Evolutionary conservation across 768 basidiomycete species (phyloP).

Genomic region (Hortiboletus campestris): DNA sequence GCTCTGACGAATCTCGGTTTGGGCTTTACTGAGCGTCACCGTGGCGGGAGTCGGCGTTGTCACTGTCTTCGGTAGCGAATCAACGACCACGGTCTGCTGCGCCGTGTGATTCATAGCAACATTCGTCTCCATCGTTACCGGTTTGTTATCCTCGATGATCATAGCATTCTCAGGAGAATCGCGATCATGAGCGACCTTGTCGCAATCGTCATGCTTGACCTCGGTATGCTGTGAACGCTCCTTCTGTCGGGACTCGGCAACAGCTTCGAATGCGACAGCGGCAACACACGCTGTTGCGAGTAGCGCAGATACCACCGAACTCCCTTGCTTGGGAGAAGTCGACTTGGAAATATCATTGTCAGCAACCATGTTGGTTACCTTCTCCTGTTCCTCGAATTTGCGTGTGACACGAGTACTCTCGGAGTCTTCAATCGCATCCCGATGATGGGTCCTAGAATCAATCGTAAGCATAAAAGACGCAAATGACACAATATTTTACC

Average conservation of each 20-base stretch:
- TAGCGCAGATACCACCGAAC: constrained; percentile 10
- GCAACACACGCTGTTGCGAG: constrained; percentile 12
- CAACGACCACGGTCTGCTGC: background rate
- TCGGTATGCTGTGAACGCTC: background rate
- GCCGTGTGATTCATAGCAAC: background rate
- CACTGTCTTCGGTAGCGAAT: background rate
- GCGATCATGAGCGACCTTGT: background rate
- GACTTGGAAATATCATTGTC: background rate
- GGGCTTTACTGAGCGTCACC: background rate
- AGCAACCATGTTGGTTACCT: background rate
- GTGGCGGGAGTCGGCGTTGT: too few species aligned
- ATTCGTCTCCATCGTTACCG: background rate
- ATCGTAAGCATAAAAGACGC: background rate
- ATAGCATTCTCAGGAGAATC: background rate
- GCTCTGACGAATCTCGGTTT: background rate
- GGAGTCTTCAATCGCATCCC: background rate
- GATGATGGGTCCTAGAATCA: background rate
- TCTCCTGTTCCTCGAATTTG: background rate
- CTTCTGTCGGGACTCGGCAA: constrained; percentile 4
- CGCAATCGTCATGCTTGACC: background rate
- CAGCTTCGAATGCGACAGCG: constrained; percentile 11
- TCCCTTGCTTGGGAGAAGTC: constrained; percentile 2
- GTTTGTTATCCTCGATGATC: background rate
- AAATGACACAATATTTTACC: background rate
- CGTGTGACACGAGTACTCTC: background rate